A percentile compares a stretch with the other conserved stretches of the same genome.
phyloP scores from a whole-genome alignment of 2,329 filamentous ascomycete genomes.

The Aspergillus persii region DNA sequence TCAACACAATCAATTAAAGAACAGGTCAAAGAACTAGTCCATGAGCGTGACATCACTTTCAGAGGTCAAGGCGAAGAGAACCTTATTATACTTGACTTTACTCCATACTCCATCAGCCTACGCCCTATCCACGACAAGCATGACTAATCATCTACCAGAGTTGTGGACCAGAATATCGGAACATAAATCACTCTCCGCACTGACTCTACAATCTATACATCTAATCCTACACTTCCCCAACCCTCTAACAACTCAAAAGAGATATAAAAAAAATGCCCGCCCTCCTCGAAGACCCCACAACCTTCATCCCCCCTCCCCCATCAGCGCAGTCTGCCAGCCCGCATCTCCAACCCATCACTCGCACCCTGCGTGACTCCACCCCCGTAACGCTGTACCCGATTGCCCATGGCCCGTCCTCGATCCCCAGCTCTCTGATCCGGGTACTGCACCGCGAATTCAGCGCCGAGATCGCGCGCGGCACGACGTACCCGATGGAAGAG shows the following conservation, averaged over 20 bases:
- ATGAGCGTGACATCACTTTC: too few species aligned
- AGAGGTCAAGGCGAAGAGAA: too few species aligned
- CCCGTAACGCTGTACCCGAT: slow-evolving; percentile 32
- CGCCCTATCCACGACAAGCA: too few species aligned
- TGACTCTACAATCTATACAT: too few species aligned
- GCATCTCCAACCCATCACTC: slow-evolving; percentile 21
- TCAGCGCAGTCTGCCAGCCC: slow-evolving; percentile 16
- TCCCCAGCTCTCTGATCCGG: slow-evolving; percentile 25
- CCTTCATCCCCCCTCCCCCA: slow-evolving; percentile 26
- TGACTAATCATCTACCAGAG: too few species aligned
- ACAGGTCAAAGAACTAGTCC: too few species aligned
- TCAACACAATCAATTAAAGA: too few species aligned
- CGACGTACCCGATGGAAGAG: slow-evolving; percentile 41
- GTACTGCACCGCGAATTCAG: slow-evolving; percentile 35
- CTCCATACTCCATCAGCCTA: too few species aligned
- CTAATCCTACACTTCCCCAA: background rate
- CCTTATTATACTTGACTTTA: too few species aligned
- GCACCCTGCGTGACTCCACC: slow-evolving; percentile 23
- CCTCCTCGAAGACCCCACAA: slow-evolving; percentile 36
- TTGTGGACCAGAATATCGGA: too few species aligned
- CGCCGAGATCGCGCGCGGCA: slow-evolving; percentile 34
- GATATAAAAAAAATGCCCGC: slow-evolving; percentile 32
- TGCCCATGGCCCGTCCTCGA: slow-evolving; percentile 16
- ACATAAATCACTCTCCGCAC: too few species aligned
- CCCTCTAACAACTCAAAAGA: background rate